phyloP scores from a whole-genome alignment of 768 basidiomycete species.

The Mycena vitilis region DNA sequence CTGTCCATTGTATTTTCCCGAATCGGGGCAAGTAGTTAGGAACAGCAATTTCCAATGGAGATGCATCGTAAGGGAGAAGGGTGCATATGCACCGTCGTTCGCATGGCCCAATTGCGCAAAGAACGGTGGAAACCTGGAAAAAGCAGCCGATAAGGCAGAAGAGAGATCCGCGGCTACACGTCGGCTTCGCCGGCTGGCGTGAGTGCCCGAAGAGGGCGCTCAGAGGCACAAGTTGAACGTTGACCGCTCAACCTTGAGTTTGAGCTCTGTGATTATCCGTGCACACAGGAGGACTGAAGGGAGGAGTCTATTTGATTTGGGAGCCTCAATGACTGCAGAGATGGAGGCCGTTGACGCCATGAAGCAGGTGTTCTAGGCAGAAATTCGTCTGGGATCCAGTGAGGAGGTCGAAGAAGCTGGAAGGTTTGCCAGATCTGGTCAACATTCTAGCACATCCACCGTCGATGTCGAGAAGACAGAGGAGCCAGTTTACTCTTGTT shows the following conservation, averaged over 20 bases:
- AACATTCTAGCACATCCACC: not conserved
- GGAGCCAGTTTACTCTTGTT: not conserved
- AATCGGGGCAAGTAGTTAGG: not conserved
- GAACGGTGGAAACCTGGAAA: not conserved
- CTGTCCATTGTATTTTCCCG: not conserved
- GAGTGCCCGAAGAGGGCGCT: constrained; percentile 3
- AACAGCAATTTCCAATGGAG: not conserved
- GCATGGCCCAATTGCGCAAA: not conserved
- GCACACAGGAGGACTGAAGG: constrained; percentile 25
- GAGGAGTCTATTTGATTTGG: constrained; percentile 24
- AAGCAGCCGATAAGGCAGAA: not conserved
- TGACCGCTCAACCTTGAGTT: constrained; percentile 21
- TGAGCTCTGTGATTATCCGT: constrained; percentile 15
- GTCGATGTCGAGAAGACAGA: not conserved
- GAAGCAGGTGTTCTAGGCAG: not conserved
- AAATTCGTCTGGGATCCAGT: constrained; percentile 4
- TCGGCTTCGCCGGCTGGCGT: not conserved
- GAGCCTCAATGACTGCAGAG: not conserved
- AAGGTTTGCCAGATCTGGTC: not conserved
- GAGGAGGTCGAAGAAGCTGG: not conserved
- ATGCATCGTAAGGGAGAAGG: not conserved
- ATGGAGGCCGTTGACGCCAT: not conserved
- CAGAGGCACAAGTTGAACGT: not conserved
- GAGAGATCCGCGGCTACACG: constrained; percentile 18
- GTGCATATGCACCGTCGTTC: not conserved